Evolutionary conservation across 1,139 yeast genomes (phyloP).

Genomic region (Kodamaea arcana): DNA sequence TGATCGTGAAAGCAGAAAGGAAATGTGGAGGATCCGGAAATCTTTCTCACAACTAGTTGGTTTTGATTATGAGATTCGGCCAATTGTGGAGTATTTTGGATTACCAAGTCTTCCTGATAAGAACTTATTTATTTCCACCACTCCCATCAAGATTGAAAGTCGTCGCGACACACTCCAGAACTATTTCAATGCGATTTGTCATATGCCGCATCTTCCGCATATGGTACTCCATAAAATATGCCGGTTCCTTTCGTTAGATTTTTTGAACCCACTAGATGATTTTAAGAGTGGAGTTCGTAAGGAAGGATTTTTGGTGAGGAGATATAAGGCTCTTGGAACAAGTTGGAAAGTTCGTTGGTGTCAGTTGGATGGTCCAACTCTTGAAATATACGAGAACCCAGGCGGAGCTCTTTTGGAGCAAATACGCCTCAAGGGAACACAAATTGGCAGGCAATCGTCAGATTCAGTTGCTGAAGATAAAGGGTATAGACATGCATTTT

Average conservation of each 20-base stretch:
- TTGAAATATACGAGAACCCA: conserved; percentile 60
- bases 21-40: conserved; percentile 71
- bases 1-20: conserved; percentile 57
- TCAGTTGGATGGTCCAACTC: conserved; percentile 59
- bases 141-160: conserved; percentile 64
- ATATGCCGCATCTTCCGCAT: conserved; percentile 61
- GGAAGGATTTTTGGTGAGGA: conserved; percentile 67
- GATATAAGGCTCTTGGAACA: conserved; percentile 52
- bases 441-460: conserved; percentile 61
- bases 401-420: conserved; percentile 58
- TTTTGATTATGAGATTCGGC: conserved; percentile 56
- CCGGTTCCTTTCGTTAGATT: conserved; percentile 64
- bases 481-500: conserved; percentile 75
- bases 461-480: conserved; percentile 62
- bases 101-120: conserved; percentile 63
- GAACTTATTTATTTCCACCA: conserved; percentile 48
- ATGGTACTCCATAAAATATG: conserved; percentile 53
- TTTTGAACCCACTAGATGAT: conserved; percentile 61
- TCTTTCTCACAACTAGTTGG: conserved; percentile 50
- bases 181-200: conserved; percentile 57
- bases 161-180: conserved; percentile 54
- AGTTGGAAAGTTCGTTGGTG: conserved; percentile 78
- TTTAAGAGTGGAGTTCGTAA: conserved; percentile 53
- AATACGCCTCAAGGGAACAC: conserved; percentile 54
- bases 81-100: conserved; percentile 52